A percentile compares a stretch with the other conserved stretches of the same genome.
Evolutionary conservation across 2,329 filamentous ascomycete genomes (phyloP).

Genomic region (Exophiala spinifera): DNA sequence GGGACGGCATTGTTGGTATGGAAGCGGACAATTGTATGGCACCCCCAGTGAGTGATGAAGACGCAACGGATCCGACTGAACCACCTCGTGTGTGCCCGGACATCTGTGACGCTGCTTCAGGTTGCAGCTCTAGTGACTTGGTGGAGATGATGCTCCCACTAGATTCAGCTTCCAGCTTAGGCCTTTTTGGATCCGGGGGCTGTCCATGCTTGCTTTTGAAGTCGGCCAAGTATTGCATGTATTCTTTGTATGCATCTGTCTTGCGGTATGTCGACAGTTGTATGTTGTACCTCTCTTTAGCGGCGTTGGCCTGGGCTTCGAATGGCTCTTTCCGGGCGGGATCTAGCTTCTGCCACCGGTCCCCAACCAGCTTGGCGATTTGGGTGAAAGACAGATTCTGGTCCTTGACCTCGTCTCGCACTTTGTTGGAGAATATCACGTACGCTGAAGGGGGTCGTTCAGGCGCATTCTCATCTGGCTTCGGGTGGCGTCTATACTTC

Average conservation of each 20-base stretch:
- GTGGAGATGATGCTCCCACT: conserved; percentile 28
- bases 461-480: conserved; percentile 76
- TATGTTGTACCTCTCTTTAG: conserved; percentile 74
- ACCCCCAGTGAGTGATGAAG: conserved; percentile 18
- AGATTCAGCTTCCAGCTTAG: conserved; percentile 41
- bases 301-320: conserved; percentile 67
- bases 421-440: conserved; percentile 75
- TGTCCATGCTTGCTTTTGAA: conserved; percentile 69
- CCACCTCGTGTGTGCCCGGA: conserved; percentile 23
- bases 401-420: conserved; percentile 73
- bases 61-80: conserved; percentile 25
- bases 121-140: conserved; percentile 20
- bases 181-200: conserved; percentile 41
- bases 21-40: conserved; percentile 6
- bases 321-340: conserved; percentile 67
- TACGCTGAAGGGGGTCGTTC: conserved; percentile 79
- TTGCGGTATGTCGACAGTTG: conserved; percentile 74
- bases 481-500: conserved; percentile 32
- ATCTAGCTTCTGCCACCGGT: conserved; percentile 73
- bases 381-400: conserved; percentile 77
- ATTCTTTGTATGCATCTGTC: conserved; percentile 65
- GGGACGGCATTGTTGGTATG: not conserved
- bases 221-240: conserved; percentile 69
- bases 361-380: conserved; percentile 77
- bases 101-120: conserved; percentile 5